A percentile compares a stretch with the other conserved stretches of the same genome.
Conservation (phyloP, 2,329 filamentous ascomycete genomes). For the Xylariaceae sp. region DNA sequence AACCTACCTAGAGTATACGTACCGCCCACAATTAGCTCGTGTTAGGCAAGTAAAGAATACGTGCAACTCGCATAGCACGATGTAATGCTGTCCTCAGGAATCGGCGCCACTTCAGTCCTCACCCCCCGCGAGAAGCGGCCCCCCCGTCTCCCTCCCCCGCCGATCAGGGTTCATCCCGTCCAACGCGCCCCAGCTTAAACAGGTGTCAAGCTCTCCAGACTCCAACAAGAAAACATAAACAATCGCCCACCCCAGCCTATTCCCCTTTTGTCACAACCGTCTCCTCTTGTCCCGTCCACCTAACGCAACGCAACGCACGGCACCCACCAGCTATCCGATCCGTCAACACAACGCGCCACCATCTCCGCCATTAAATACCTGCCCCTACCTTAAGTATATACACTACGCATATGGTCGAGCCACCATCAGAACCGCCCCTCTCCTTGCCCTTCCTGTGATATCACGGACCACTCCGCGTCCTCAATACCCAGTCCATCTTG, state of each 20-base stretch:
- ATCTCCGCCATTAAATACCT: no score
- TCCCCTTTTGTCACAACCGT: slow-evolving; percentile 9
- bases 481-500: slow-evolving; percentile 28
- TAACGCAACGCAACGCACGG: no score
- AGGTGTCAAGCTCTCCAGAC: not conserved
- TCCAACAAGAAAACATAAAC: slow-evolving; percentile 20
- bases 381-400: no score
- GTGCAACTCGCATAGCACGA: not conserved
- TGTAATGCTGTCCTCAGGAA: not conserved
- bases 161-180: slow-evolving; percentile 11
- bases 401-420: not conserved
- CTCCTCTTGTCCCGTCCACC: not conserved
- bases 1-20: no score
- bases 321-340: no score
- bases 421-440: slow-evolving; percentile 1
- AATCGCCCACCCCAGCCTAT: slow-evolving; percentile 15
- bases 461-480: slow-evolving; percentile 24
- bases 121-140: no score
- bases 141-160: no score
- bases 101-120: no score
- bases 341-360: not conserved
- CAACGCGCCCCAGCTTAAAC: slow-evolving; percentile 6
- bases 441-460: slow-evolving; percentile 12
- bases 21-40: not conserved
- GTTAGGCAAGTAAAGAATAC: not conserved